Evolutionary conservation across 2,329 filamentous ascomycete genomes (phyloP), one percentile per base, ranked within the genome.

Genomic region (Paecilomyces fulvus): DNA sequence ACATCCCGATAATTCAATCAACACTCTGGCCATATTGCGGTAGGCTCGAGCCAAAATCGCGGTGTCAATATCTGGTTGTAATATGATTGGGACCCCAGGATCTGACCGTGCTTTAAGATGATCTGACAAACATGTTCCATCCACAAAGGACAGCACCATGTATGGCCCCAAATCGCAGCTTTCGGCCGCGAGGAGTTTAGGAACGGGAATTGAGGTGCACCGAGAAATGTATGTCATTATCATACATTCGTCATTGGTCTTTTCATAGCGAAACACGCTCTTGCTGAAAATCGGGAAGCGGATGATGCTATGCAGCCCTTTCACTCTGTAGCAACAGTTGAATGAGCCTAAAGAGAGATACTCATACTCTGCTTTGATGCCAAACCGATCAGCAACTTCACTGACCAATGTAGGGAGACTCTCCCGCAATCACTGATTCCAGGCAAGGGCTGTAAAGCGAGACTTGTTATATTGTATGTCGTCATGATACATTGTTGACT

Each of bases 201-300:
- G 65, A 50, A 67, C 57, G 56, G 65, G 67, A 25, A 69, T 63
- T n/a, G 56, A 17, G 5, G 63, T 69, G 23, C 66, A 54, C 21
- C 61, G 56, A 23, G 55, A 56, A 30, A 71, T 30, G 33, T 65
- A 71, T 37, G 56, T 43, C 58, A 69, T 62, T 9, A 65, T 56
- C 17, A 62, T 56, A 25, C 67, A 61, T 57, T 70, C 66, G 54
- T 68, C 59, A 6, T 62, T 54, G 23, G 66, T 60, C 54, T 70
- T 70, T 59, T 70, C 66, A 49, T 59, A 57, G 31, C 62, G 65
- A 52, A 64, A 65, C 14, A 63, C 53, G 23, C 58, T 58, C 25
- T 60, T 61, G 51, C 69, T 67, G 46, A 68, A 63, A 52, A 57
- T 59, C 1, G 63, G 53, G 58, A 71, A 71, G 10, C 62, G 64